Base-by-base conservation (phyloP, 768 basidiomycete species). In the Russula foetens region DNA sequence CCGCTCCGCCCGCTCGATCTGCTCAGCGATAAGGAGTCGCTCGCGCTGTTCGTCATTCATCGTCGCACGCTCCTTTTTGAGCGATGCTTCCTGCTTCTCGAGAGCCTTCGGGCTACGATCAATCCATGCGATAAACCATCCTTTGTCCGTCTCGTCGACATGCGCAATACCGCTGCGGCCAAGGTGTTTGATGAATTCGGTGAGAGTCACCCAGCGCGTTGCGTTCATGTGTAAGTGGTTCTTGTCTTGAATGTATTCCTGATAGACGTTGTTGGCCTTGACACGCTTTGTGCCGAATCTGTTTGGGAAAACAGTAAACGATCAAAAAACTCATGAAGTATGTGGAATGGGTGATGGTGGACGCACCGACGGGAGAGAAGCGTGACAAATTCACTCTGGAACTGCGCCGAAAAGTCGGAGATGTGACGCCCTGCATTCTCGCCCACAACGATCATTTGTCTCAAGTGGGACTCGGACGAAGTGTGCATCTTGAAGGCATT, bases 101-200 rank as follows among this genome's bases (percentile, higher is more conserved):
- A 99, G 77, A 2, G 97, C 93, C 68, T 93, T 91, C 15, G 97
- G 97, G 59, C 90, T 90, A 73, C 81, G 98, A 73, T 99, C 97
- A 56, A 99, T 90, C 97, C 97, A 99, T 39, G 88, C 84, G 63
- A 99, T 80, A 72, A 95, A 99, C 86, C 91, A 94, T 0, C 97
- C 97, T 76, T 99, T 97, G 75, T 98, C 97, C 47, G 93, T 98
- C 76, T 98, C 96, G 70, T 98, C 97, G 29, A 97, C 97, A 65
- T 90, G 83, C 6, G 88, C 91, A 57, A 97, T 78, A 35, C 97
- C 95, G 1, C 79, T 76, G 41, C 92, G 79, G 2, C 96, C 95
- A 33, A 99, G 79, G 67, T 93, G 84, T 73, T 96, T 94, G 66
- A 82, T 79, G 66, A 98, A 99, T 71, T 96, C 96, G n/a, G 92